These are phyloP conservation scores for Ophiostoma quercus DNA, from an alignment of 2,329 filamentous ascomycete species.

Conservation along the genomic window DNA sequence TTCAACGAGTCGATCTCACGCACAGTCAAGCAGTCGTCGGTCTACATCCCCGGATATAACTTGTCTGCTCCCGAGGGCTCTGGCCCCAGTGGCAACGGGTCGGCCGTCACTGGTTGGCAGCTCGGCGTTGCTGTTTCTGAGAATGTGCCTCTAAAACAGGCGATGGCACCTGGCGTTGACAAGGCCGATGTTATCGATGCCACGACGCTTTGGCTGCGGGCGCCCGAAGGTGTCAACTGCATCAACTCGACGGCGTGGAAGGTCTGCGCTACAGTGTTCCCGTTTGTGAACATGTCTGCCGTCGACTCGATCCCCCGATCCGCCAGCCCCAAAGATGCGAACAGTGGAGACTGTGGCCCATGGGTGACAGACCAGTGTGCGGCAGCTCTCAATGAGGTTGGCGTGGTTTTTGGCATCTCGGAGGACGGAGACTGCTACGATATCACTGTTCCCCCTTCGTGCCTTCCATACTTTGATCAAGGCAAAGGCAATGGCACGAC, in stretches of 20 bases:
- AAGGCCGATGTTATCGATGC: constrained; percentile 18
- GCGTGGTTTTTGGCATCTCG: constrained; percentile 13
- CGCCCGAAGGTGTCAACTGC: constrained; percentile 6
- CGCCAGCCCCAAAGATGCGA: neutral
- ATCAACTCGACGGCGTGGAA: constrained; percentile 20
- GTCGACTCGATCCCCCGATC: neutral
- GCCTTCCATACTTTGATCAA: constrained; percentile 14
- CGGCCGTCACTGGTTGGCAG: constrained; percentile 21
- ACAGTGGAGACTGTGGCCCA: constrained; percentile 18
- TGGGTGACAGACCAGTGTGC: constrained; percentile 22
- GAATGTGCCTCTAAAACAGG: constrained; percentile 17
- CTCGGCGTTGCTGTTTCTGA: constrained; percentile 21
- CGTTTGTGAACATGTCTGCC: constrained; percentile 18
- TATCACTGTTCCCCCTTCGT: constrained; percentile 12
- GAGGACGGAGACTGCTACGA: constrained; percentile 15
- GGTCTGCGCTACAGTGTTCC: constrained; percentile 23
- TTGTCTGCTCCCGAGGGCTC: constrained; percentile 19
- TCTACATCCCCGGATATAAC: constrained; percentile 21
- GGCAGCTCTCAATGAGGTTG: constrained; percentile 1
- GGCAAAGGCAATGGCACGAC: constrained; percentile 15
- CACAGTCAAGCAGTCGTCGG: constrained; percentile 16
- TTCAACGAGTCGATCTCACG: constrained; percentile 16
- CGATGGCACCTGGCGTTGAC: neutral
- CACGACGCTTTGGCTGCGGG: constrained; percentile 17
- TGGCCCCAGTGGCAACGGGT: constrained; percentile 21